Evolutionary conservation across 2,329 filamentous ascomycete species (phyloP), one percentile per base, ranked within the genome.

Genomic region (Sporothrix schenckii): DNA sequence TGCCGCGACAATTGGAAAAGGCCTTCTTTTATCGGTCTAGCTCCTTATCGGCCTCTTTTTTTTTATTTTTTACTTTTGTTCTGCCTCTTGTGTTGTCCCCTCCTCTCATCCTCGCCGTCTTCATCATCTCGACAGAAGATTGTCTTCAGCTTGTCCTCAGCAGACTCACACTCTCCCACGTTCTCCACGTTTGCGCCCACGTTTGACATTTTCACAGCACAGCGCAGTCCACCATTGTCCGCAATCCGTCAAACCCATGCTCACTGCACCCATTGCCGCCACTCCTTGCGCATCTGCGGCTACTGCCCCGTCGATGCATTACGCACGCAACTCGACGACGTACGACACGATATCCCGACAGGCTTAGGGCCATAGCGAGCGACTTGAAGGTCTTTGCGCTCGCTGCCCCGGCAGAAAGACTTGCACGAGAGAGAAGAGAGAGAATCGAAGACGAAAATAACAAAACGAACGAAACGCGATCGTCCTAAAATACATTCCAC

Each of bases 341-440:
- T 19, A 58, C 63, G 53, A 69, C 69, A 65, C 16, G 16, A 61
- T 68, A 63, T 70, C 39, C 39, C 56, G 54, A 63, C 73, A 74
- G 72, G 74, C 76, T 79, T 86, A 85, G 79, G 75, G 77, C 74
- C 70, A 76, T 74, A 80, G 85, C 86, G 85, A 80, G 86, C 86
- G 86, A 88, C 86, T 88, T 88, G 75, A 79, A 79, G 86, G 86
- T 88, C 86, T 88, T 88, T 88, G 86, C 86, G 86, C 85, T 88
- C 88, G 86, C 85, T 87, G 75, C 77, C 75, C 76, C 81, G 82
- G 78, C 73, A 85, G 83, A 88, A 88, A 88, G 86, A 87, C 86
- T 69, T 21, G 30, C 9, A 54, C 9, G n/a, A 58, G 1, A 61
- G 53, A 70, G 21, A 58, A n/a, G 21, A 50, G 30, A 66, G 41